A percentile compares a stretch with the other conserved stretches of the same genome.
Conservation (phyloP, 345 rosid species). For the Kernera saxatilis region DNA sequence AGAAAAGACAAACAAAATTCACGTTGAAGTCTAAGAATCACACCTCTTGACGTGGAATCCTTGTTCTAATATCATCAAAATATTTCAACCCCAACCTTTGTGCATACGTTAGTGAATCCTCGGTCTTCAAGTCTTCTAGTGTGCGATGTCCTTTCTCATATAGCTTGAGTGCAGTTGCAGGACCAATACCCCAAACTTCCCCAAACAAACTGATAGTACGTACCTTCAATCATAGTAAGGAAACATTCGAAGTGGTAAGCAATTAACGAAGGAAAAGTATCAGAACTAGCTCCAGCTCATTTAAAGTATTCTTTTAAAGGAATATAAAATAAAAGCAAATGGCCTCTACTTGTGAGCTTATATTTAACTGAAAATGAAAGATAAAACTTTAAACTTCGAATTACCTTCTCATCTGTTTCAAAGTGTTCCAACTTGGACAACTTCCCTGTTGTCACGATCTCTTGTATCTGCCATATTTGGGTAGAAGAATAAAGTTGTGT, state of each 20-base stretch:
- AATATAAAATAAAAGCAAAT: neutral
- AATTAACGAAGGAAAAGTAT: neutral
- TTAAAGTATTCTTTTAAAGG: neutral
- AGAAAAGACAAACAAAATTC: neutral
- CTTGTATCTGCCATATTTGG: slow-evolving; percentile 66
- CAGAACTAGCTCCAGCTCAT: slow-evolving; percentile 2
- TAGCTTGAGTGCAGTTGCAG: slow-evolving; percentile 85
- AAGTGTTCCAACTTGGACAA: slow-evolving; percentile 91
- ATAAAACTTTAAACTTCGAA: neutral
- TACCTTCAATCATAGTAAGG: slow-evolving; percentile 45
- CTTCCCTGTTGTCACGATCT: slow-evolving; percentile 81
- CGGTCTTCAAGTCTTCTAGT: slow-evolving; percentile 70
- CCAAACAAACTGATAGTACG: slow-evolving; percentile 77
- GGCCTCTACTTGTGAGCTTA: neutral
- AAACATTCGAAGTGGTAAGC: slow-evolving; percentile 3
- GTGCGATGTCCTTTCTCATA: slow-evolving; percentile 86
- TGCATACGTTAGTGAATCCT: slow-evolving; percentile 68
- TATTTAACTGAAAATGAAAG: neutral
- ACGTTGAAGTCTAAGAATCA: slow-evolving; percentile 17
- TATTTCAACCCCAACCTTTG: slow-evolving; percentile 89
- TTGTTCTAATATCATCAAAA: slow-evolving; percentile 74
- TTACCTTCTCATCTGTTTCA: slow-evolving; percentile 92
- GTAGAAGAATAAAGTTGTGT: neutral
- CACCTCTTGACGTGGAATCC: slow-evolving; percentile 92
- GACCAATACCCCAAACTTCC: slow-evolving; percentile 98